Conservation (phyloP, 2,329 filamentous ascomycete species). For the Monosporascus cannonballus region DNA sequence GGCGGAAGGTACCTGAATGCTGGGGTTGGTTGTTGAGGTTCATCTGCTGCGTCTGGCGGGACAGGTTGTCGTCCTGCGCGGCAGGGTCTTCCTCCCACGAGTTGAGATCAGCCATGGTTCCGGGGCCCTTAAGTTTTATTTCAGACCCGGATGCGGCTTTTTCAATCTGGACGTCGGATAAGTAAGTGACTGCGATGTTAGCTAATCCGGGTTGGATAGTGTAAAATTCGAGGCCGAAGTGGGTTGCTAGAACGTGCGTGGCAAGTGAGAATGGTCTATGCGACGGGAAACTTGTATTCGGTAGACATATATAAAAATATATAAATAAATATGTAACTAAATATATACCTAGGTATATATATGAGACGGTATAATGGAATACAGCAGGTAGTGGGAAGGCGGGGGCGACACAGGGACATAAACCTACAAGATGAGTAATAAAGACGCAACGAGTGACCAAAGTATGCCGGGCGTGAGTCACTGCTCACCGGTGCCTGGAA, state of each 20-base stretch:
- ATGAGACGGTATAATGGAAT: not conserved
- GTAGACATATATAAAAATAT: no score
- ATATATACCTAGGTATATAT: no score
- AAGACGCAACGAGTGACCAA: not conserved
- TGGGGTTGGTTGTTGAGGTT: slow-evolving; percentile 56
- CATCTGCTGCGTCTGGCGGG: slow-evolving; percentile 70
- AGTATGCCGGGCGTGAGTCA: not conserved
- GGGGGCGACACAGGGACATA: not conserved
- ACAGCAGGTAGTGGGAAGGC: not conserved
- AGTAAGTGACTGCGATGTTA: no score
- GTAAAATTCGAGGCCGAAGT: no score
- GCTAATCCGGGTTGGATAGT: no score
- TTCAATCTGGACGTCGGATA: no score
- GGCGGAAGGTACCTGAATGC: slow-evolving; percentile 35
- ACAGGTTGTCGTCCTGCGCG: slow-evolving; percentile 71
- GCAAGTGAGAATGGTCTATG: not conserved
- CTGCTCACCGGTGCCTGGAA: not conserved
- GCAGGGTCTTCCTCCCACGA: slow-evolving; percentile 90
- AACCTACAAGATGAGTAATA: not conserved
- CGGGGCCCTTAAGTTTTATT: slow-evolving; percentile 10
- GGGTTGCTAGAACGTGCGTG: not conserved
- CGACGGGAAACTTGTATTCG: not conserved
- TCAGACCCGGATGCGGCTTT: slow-evolving; percentile 1
- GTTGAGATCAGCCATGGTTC: slow-evolving; percentile 78
- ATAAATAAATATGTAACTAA: no score